Evolutionary conservation across 1,284 basidiomycete species (phyloP).

Genomic region (Malassezia psittaci): DNA sequence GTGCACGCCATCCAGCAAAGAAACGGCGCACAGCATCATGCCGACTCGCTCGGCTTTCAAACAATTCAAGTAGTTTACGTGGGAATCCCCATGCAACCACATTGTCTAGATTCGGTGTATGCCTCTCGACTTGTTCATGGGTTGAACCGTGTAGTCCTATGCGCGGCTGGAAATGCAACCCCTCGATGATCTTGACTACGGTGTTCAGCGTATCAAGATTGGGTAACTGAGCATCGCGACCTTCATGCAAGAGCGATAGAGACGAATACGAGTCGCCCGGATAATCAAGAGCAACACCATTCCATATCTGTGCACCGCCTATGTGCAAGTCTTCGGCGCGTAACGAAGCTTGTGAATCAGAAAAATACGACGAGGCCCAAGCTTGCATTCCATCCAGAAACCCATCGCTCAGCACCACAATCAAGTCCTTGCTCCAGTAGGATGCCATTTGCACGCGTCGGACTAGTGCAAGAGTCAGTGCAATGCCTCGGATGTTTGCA

Average conservation of each 20-base stretch:
- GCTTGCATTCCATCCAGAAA: slow-evolving; percentile 84
- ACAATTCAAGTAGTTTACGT: neutral
- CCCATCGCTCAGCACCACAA: slow-evolving; percentile 80
- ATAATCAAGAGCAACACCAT: slow-evolving; percentile 85
- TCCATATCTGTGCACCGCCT: slow-evolving; percentile 57
- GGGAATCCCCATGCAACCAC: neutral
- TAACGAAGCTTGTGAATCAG: slow-evolving; percentile 54
- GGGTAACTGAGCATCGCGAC: slow-evolving; percentile 81
- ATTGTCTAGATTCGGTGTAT: neutral
- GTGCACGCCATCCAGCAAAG: slow-evolving; percentile 7
- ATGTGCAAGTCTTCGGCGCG: slow-evolving; percentile 55
- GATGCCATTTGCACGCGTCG: slow-evolving; percentile 58
- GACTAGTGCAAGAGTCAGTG: slow-evolving; percentile 71
- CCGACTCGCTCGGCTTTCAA: slow-evolving; percentile 4
- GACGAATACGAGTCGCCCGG: slow-evolving; percentile 92
- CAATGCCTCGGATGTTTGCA: slow-evolving; percentile 74
- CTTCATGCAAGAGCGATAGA: slow-evolving; percentile 84
- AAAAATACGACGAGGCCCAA: slow-evolving; percentile 76
- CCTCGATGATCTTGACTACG: slow-evolving; percentile 62
- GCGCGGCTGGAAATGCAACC: slow-evolving; percentile 50
- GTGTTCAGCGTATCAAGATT: slow-evolving; percentile 92
- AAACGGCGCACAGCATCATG: slow-evolving; percentile 4
- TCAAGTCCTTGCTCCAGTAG: slow-evolving; percentile 56
- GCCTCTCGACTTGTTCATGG: neutral
- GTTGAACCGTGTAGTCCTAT: slow-evolving; percentile 12